phyloP scores from a whole-genome alignment of 306 rosid genomes.

The Canavalia gladiata region DNA sequence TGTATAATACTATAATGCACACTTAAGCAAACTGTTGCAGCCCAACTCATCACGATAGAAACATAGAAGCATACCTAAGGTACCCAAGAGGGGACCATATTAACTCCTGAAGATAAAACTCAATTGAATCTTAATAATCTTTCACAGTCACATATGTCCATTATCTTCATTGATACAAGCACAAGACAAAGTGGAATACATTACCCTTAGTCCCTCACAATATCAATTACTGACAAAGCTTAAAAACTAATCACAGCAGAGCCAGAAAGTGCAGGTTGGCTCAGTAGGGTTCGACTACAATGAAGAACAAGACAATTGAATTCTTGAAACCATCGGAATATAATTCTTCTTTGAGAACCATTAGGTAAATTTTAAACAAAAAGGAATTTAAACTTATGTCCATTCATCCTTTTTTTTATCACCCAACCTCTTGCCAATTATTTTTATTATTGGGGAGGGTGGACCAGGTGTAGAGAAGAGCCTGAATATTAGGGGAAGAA shows the following conservation, averaged over 20 bases:
- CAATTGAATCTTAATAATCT: slow-evolving; percentile 1
- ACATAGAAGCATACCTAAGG: background rate
- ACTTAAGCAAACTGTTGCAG: background rate
- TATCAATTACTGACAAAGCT: background rate
- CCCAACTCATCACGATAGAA: background rate
- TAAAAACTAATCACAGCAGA: background rate
- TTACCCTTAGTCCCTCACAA: background rate
- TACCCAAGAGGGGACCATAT: background rate
- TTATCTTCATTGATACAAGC: background rate
- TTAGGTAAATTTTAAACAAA: background rate
- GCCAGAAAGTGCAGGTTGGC: background rate
- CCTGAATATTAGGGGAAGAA: slow-evolving; percentile 24
- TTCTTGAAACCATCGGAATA: slow-evolving; percentile 8
- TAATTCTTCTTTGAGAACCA: background rate
- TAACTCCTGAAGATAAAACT: slow-evolving; percentile 9
- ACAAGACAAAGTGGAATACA: background rate
- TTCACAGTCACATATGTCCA: background rate
- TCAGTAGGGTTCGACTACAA: slow-evolving; percentile 1
- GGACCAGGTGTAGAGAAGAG: background rate
- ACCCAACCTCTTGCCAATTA: background rate
- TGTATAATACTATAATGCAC: background rate
- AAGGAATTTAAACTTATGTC: background rate
- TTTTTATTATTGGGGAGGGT: background rate
- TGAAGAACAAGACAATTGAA: slow-evolving; percentile 6
- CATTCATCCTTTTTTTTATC: background rate